phyloP scores from a whole-genome alignment of 495 filamentous ascomycete genomes.

The Aspergillus wentii region DNA sequence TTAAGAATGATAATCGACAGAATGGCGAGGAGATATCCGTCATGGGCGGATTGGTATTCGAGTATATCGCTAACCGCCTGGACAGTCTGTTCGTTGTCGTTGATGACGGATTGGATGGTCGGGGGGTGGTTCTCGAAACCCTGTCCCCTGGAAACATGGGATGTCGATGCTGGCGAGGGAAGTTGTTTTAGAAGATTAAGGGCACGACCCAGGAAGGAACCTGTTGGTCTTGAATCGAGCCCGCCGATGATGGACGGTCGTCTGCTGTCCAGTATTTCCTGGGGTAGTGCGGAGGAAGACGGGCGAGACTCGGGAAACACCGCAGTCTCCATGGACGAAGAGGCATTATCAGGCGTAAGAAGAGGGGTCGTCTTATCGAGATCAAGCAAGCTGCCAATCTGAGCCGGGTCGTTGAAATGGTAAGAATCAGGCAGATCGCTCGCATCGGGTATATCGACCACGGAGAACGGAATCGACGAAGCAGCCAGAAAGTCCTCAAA shows the following conservation, averaged over 20 bases:
- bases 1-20: slow-evolving; percentile 23
- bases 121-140: not conserved
- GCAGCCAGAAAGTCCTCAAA: slow-evolving; percentile 12
- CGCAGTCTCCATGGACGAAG: too few relatives aligned
- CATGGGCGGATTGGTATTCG: slow-evolving; percentile 16
- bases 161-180: too few relatives aligned
- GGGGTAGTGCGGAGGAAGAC: too few relatives aligned
- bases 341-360: too few relatives aligned
- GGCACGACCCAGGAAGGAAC: too few relatives aligned
- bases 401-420: not conserved
- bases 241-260: too few relatives aligned
- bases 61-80: slow-evolving; percentile 17
- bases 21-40: slow-evolving; percentile 19
- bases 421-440: slow-evolving; percentile 1
- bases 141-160: slow-evolving; percentile 1
- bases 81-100: slow-evolving; percentile 17
- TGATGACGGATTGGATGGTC: slow-evolving; percentile 17
- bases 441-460: slow-evolving; percentile 3
- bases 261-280: too few relatives aligned
- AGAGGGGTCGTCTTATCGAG: too few relatives aligned
- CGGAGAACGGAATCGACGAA: slow-evolving; percentile 10
- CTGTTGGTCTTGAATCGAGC: not conserved
- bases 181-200: too few relatives aligned
- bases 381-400: too few relatives aligned
- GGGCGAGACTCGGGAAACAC: too few relatives aligned